phyloP scores from a whole-genome alignment of 2,329 filamentous ascomycete genomes.

The Clonostachys chloroleuca region DNA sequence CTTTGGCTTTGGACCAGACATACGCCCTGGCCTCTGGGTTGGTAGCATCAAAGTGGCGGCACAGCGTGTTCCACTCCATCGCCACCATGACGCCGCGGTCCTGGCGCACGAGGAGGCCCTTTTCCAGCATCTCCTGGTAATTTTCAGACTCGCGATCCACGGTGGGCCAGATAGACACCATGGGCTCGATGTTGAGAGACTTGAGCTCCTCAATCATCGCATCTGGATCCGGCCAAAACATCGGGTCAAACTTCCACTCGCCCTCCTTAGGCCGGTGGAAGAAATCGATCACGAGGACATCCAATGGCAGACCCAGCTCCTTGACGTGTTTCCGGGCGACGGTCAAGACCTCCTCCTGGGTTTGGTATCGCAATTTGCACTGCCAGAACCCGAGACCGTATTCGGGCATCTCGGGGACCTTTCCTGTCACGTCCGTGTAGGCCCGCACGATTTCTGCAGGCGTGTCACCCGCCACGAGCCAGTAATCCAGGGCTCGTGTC shows the following conservation, averaged over 20 bases:
- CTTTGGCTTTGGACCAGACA: slow-evolving; percentile 53
- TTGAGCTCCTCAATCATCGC: slow-evolving; percentile 60
- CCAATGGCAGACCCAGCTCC: slow-evolving; percentile 47
- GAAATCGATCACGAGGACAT: slow-evolving; percentile 64
- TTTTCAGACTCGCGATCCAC: slow-evolving; percentile 56
- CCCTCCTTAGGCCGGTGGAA: slow-evolving; percentile 66
- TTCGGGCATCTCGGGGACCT: slow-evolving; percentile 63
- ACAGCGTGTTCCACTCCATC: slow-evolving; percentile 56
- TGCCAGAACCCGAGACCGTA: slow-evolving; percentile 68
- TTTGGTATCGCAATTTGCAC: slow-evolving; percentile 62
- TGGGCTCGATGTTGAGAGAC: slow-evolving; percentile 55
- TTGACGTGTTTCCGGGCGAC: slow-evolving; percentile 56
- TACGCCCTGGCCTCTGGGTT: slow-evolving; percentile 54
- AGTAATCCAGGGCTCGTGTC: slow-evolving; percentile 56
- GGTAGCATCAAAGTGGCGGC: slow-evolving; percentile 59
- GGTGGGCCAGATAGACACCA: slow-evolving; percentile 68
- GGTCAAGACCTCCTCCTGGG: slow-evolving; percentile 56
- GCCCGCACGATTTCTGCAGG: slow-evolving; percentile 51
- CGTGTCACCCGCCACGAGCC: slow-evolving; percentile 54
- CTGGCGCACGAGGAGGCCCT: slow-evolving; percentile 53
- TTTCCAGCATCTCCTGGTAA: slow-evolving; percentile 56
- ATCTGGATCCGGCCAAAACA: slow-evolving; percentile 62
- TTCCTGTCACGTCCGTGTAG: slow-evolving; percentile 53
- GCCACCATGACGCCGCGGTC: slow-evolving; percentile 55
- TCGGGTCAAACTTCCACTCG: slow-evolving; percentile 62